These are phyloP conservation scores for Metschnikowia gelsemii DNA, from an alignment of 805 yeast genomes.

Conservation along the genomic window DNA sequence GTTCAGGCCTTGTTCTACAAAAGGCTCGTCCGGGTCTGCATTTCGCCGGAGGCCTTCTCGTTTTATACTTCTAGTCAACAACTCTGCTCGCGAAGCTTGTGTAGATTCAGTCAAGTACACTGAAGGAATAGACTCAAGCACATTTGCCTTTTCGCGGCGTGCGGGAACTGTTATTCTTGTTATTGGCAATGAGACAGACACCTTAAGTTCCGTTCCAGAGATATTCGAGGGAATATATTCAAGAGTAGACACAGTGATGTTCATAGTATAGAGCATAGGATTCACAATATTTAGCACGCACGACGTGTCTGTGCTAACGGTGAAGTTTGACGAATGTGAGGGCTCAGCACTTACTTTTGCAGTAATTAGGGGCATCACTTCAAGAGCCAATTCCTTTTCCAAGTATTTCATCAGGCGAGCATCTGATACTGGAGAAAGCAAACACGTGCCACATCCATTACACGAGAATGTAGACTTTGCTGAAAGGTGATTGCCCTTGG, in stretches of 20 bases:
- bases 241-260: conserved; percentile 26
- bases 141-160: conserved; percentile 21
- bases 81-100: conserved; percentile 32
- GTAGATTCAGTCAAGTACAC: conserved; percentile 31
- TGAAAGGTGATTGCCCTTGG: conserved; percentile 27
- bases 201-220: conserved; percentile 4
- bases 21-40: conserved; percentile 4
- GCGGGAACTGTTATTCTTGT: conserved; percentile 24
- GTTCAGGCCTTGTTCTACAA: conserved; percentile 25
- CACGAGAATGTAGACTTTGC: conserved; percentile 30
- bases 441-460: conserved; percentile 27
- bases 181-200: conserved; percentile 25
- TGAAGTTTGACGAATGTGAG: conserved; percentile 5
- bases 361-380: conserved; percentile 32
- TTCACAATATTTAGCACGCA: conserved; percentile 33
- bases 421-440: conserved; percentile 29
- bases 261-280: conserved; percentile 27
- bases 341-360: conserved; percentile 1
- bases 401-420: conserved; percentile 30
- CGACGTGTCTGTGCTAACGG: conserved; percentile 16
- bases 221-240: conserved; percentile 21
- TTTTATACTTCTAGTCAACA: conserved; percentile 26
- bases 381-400: conserved; percentile 34
- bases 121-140: conserved; percentile 37
- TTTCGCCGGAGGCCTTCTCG: conserved; percentile 8